Base-by-base conservation (phyloP, 305 asterid species). In the Galium porrigens region DNA sequence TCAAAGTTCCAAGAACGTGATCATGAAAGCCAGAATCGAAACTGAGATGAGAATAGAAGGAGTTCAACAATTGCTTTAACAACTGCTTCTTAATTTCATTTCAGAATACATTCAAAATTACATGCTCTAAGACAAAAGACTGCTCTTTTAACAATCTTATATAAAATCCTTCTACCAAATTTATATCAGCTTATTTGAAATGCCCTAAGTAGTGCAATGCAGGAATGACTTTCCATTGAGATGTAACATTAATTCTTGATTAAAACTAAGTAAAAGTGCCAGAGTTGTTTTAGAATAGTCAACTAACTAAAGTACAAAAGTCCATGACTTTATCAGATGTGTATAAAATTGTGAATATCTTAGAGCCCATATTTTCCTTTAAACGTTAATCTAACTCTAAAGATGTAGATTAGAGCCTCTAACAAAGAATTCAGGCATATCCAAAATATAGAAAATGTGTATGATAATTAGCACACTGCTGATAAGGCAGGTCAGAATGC, bases 351-450 rank as follows among this genome's bases (percentile, higher is more conserved):
- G 30, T 27, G 25, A 62, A 62, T 3, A 25, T 20, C 36, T 39
- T 2, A 46, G 52, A 20, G 0, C 53, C 53, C 44, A 39, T 20
- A 8, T 60, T 39, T 20, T 22, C 9, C 10, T 4, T 59, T 58
- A 2, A 34, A 10, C 4, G 1, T 37, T 11, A 37, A 10, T 37
- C 22, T 4, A 2, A 36, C 17, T 61, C 52, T 61, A 18, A 59
- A 59, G 30, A 34, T n/a, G 25, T 59, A 34, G 64, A 14, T 36
- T 34, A 37, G 29, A 34, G 32, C 64, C 64, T 60, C 32, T 18
- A 22, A 36, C 18, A 7, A 60, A 18, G 65, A 17, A 14, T 52
- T 52, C 11, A 52, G 4, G 5, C 11, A 17, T 52, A 52, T 52
- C 57, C 29, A 17, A 52, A 52, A 52, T 17, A 17, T 6, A 2